These are phyloP conservation scores for Amaranthus hypochondriacus DNA, from an alignment of 148 eudicot genomes.

Conservation along the genomic window DNA sequence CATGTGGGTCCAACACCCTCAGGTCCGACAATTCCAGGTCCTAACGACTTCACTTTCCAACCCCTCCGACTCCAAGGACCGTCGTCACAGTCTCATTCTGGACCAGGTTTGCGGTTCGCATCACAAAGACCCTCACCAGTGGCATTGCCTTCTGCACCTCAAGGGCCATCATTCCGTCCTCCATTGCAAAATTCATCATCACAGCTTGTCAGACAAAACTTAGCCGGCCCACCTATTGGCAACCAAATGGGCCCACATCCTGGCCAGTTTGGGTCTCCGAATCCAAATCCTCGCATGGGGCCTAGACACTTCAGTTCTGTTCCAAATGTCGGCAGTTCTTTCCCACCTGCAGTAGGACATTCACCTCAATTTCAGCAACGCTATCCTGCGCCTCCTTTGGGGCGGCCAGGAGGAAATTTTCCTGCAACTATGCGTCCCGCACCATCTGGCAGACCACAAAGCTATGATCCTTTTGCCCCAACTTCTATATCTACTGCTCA, in stretches of 20 bases:
- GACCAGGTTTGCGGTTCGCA: constrained; percentile 37
- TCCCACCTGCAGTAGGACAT: constrained; percentile 43
- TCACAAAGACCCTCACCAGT: constrained; percentile 33
- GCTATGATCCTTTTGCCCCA: constrained; percentile 87
- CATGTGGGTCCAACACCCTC: constrained; percentile 32
- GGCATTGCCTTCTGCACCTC: constrained; percentile 42
- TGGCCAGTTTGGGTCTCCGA: constrained; percentile 33
- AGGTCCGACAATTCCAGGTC: constrained; percentile 39
- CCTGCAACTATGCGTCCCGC: constrained; percentile 37
- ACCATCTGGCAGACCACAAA: constrained; percentile 48
- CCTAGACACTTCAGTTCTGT: constrained; percentile 41
- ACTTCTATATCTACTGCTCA: constrained; percentile 41
- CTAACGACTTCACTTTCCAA: constrained; percentile 72
- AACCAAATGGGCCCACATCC: constrained; percentile 47
- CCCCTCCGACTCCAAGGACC: constrained; percentile 51
- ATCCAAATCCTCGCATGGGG: constrained; percentile 41
- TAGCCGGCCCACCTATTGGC: constrained; percentile 44
- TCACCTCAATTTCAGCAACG: constrained; percentile 43
- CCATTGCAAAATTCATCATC: constrained; percentile 29
- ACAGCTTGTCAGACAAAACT: constrained; percentile 40
- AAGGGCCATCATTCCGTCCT: constrained; percentile 47
- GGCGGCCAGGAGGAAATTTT: constrained; percentile 32
- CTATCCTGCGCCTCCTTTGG: constrained; percentile 22
- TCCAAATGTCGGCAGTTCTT: constrained; percentile 34
- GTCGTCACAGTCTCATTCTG: constrained; percentile 31